Evolutionary conservation across 768 basidiomycete species (phyloP).

Genomic region (Boletellus sp.): DNA sequence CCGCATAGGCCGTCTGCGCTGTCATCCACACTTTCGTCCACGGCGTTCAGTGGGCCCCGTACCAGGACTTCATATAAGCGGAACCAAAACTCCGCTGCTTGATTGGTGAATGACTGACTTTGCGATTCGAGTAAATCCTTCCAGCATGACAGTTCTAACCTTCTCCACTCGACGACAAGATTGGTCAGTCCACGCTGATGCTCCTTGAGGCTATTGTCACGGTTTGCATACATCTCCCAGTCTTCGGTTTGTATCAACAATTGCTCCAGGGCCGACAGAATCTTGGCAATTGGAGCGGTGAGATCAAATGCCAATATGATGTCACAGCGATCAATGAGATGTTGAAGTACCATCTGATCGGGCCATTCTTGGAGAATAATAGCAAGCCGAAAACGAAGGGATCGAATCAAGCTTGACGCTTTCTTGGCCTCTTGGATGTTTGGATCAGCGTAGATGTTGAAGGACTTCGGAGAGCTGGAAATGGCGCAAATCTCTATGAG

Average conservation of each 20-base stretch:
- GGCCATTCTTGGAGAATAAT: constrained; percentile 80
- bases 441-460: constrained; percentile 80
- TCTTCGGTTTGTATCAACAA: constrained; percentile 85
- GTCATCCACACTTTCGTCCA: constrained; percentile 35
- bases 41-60: constrained; percentile 53
- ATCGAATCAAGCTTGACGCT: constrained; percentile 47
- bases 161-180: constrained; percentile 86
- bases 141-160: constrained; percentile 89
- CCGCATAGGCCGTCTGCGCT: constrained; percentile 34
- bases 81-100: constrained; percentile 83
- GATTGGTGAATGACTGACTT: constrained; percentile 40
- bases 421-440: constrained; percentile 71
- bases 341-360: constrained; percentile 94
- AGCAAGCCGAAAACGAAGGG: constrained; percentile 52
- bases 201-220: constrained; percentile 72
- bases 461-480: constrained; percentile 27
- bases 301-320: constrained; percentile 57
- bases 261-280: constrained; percentile 81
- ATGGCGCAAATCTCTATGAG: constrained; percentile 30
- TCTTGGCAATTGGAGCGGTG: constrained; percentile 72
- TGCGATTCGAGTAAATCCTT: constrained; percentile 73
- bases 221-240: constrained; percentile 95
- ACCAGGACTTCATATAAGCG: constrained; percentile 76
- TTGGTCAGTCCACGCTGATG: constrained; percentile 63
- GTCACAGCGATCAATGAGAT: constrained; percentile 71